Conservation (phyloP, 305 asterid genomes). For the Ruellia speciosa region DNA sequence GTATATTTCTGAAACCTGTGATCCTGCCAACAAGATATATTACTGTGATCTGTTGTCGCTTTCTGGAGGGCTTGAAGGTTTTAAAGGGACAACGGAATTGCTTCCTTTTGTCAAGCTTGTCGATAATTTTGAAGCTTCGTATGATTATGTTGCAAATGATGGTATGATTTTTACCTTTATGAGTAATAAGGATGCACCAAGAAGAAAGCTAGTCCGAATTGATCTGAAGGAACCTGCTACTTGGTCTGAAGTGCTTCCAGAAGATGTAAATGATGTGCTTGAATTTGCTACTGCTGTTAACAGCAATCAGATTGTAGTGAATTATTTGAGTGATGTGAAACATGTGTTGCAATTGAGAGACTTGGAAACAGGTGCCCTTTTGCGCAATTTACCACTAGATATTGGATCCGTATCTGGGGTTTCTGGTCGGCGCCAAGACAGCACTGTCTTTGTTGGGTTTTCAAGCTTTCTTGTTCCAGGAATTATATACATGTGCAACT, state of each 20-base stretch:
- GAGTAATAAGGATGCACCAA: constrained; percentile 87
- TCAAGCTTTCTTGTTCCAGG: constrained; percentile 86
- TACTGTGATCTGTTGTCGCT: constrained; percentile 65
- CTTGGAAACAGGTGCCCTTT: constrained; percentile 59
- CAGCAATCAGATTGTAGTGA: constrained; percentile 52
- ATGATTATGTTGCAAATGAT: constrained; percentile 63
- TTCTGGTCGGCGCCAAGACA: constrained; percentile 67
- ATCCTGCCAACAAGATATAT: constrained; percentile 80
- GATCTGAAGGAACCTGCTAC: constrained; percentile 57
- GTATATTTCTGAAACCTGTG: constrained; percentile 57
- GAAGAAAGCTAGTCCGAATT: constrained; percentile 69
- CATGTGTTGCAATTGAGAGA: constrained; percentile 77
- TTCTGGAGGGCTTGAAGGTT: constrained; percentile 61
- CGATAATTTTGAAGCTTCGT: constrained; percentile 74
- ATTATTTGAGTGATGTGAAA: constrained; percentile 73
- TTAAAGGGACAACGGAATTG: constrained; percentile 38
- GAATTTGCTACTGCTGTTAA: constrained; percentile 76
- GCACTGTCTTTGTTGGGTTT: constrained; percentile 51
- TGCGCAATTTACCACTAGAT: constrained; percentile 63
- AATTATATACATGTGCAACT: constrained; percentile 60
- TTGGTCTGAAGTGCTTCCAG: constrained; percentile 67
- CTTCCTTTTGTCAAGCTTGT: constrained; percentile 86
- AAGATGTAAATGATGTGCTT: constrained; percentile 69
- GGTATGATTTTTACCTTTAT: constrained; percentile 68
- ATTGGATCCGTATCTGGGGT: constrained; percentile 74